Evolutionary conservation across 2,329 filamentous ascomycete species (phyloP).

Genomic region (Alternaria angustiovoidea): DNA sequence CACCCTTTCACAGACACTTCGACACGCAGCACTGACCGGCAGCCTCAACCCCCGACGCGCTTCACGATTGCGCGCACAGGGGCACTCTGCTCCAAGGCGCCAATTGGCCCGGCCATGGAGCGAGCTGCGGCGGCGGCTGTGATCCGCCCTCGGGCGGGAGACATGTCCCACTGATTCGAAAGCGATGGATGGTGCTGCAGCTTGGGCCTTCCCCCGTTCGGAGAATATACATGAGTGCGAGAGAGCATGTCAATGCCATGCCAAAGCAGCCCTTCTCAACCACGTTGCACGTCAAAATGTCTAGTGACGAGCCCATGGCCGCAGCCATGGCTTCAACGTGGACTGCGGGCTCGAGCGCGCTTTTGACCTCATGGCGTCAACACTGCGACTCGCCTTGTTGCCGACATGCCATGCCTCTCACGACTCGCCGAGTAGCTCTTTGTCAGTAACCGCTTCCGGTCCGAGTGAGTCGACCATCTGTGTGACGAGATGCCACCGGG

Average conservation of each 20-base stretch:
- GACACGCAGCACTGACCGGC: slow-evolving; percentile 12
- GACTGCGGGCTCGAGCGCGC: slow-evolving; percentile 27
- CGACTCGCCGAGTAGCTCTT: slow-evolving; percentile 34
- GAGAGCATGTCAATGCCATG: slow-evolving; percentile 2
- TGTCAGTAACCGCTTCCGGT: slow-evolving; percentile 30
- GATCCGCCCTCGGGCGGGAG: slow-evolving; percentile 33
- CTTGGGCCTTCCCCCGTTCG: slow-evolving; percentile 25
- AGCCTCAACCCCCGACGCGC: slow-evolving; percentile 18
- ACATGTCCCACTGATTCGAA: slow-evolving; percentile 22
- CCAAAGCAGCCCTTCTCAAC: not conserved
- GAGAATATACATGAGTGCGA: slow-evolving; percentile 20
- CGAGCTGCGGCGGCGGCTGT: slow-evolving; percentile 32
- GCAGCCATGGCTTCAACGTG: slow-evolving; percentile 20
- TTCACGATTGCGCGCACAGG: slow-evolving; percentile 18
- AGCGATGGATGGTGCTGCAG: slow-evolving; percentile 21
- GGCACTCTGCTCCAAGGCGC: slow-evolving; percentile 16
- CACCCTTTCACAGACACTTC: slow-evolving; percentile 15
- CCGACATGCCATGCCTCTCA: slow-evolving; percentile 22
- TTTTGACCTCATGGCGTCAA: slow-evolving; percentile 31
- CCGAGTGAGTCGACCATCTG: slow-evolving; percentile 27
- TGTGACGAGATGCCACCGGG: slow-evolving; percentile 34
- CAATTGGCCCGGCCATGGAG: slow-evolving; percentile 23
- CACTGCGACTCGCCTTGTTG: slow-evolving; percentile 21
- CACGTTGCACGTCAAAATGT: slow-evolving; percentile 13
- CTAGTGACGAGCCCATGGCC: slow-evolving; percentile 4